phyloP scores from a whole-genome alignment of 345 rosid genomes.

The Pseudoturritis turrita region DNA sequence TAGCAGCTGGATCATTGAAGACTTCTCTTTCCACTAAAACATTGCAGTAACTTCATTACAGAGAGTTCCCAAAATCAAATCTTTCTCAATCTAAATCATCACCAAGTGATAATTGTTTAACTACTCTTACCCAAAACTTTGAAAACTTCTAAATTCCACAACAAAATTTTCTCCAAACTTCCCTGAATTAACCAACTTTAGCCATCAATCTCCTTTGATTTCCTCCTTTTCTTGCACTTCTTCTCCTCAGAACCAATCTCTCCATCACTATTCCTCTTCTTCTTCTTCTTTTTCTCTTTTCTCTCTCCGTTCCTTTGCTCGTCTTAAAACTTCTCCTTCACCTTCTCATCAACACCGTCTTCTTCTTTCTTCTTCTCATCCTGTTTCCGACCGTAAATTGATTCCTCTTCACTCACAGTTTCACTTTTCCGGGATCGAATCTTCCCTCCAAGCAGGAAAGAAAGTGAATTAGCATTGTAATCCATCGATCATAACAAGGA shows the following conservation, averaged over 20 bases:
- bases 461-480: too few relatives aligned
- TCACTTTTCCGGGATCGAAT: not conserved
- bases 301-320: not conserved
- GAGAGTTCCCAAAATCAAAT: conserved; percentile 23
- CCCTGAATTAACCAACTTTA: conserved; percentile 12
- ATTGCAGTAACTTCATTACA: conserved; percentile 12
- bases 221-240: conserved; percentile 43
- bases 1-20: conserved; percentile 38
- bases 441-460: too few relatives aligned
- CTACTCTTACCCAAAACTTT: not conserved
- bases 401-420: conserved; percentile 4
- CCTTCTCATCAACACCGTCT: too few relatives aligned
- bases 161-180: conserved; percentile 8
- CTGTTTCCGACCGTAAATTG: not conserved
- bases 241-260: conserved; percentile 25
- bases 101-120: not conserved
- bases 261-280: conserved; percentile 24
- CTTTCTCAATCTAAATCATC: not conserved
- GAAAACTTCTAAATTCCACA: not conserved
- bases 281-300: not conserved
- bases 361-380: conserved; percentile 1
- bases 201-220: conserved; percentile 15
- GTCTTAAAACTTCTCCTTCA: not conserved
- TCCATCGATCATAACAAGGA: too few relatives aligned
- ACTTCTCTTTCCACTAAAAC: too few relatives aligned